Conservation (phyloP, 805 yeast species). For the Alloascoidea africana region DNA sequence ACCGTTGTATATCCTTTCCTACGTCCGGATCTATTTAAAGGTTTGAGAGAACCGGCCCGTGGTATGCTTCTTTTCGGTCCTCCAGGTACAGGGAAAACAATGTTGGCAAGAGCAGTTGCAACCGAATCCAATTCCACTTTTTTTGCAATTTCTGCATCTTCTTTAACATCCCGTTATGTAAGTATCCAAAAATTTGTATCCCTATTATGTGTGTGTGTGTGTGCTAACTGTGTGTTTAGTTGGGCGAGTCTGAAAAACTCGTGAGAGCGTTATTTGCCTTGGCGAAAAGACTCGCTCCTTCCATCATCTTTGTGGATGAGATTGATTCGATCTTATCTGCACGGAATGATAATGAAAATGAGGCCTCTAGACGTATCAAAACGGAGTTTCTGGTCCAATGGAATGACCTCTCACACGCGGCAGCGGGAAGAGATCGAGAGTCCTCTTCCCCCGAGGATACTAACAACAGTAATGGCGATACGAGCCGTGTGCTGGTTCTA, state of each 20-base stretch:
- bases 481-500: slow-evolving; percentile 60
- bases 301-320: slow-evolving; percentile 91
- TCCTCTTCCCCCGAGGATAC: slow-evolving; percentile 25
- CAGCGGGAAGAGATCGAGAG: slow-evolving; percentile 55
- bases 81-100: slow-evolving; percentile 97
- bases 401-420: slow-evolving; percentile 83
- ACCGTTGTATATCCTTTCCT: slow-evolving; percentile 93
- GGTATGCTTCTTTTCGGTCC: slow-evolving; percentile 98
- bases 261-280: slow-evolving; percentile 78
- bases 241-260: slow-evolving; percentile 90
- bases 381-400: slow-evolving; percentile 91
- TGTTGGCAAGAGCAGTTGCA: slow-evolving; percentile 95
- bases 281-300: slow-evolving; percentile 78
- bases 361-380: slow-evolving; percentile 78
- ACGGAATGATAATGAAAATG: slow-evolving; percentile 70
- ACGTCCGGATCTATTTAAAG: slow-evolving; percentile 84
- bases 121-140: slow-evolving; percentile 89
- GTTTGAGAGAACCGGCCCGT: slow-evolving; percentile 84
- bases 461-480: slow-evolving; percentile 17
- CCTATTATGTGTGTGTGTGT: not conserved
- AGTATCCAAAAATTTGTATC: not conserved
- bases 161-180: slow-evolving; percentile 58
- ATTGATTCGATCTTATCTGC: slow-evolving; percentile 82
- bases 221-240: slow-evolving; percentile 7
- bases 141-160: slow-evolving; percentile 82